Evolutionary conservation across 2,329 filamentous ascomycete species (phyloP).

Genomic region (Aspergillus luchuensis): DNA sequence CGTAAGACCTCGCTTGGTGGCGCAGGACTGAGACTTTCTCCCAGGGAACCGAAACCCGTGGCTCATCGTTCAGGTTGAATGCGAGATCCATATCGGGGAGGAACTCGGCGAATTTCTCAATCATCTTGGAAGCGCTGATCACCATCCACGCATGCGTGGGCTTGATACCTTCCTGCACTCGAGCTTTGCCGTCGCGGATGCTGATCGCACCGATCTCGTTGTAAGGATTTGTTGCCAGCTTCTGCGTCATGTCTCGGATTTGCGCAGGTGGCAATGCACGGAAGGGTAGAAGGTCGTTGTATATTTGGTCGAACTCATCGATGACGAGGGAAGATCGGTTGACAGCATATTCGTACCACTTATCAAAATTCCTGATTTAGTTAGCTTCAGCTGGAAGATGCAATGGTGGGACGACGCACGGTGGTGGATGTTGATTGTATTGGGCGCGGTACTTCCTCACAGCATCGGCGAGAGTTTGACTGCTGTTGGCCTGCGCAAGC

Average conservation of each 20-base stretch:
- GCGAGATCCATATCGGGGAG: constrained; percentile 66
- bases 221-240: constrained; percentile 55
- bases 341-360: constrained; percentile 61
- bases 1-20: constrained; percentile 27
- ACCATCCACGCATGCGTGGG: constrained; percentile 63
- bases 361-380: constrained; percentile 53
- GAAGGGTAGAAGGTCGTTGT: constrained; percentile 59
- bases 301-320: constrained; percentile 63
- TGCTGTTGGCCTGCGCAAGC: constrained; percentile 50
- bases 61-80: constrained; percentile 65
- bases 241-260: constrained; percentile 56
- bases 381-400: constrained; percentile 12
- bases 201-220: constrained; percentile 59
- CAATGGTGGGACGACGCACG: constrained; percentile 35
- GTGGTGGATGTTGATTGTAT: constrained; percentile 59
- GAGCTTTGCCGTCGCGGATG: constrained; percentile 56
- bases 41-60: constrained; percentile 58
- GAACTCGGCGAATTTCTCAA: constrained; percentile 55
- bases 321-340: constrained; percentile 55
- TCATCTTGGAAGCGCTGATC: constrained; percentile 56
- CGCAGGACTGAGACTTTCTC: constrained; percentile 43
- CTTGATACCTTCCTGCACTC: constrained; percentile 53
- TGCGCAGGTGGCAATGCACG: constrained; percentile 53
- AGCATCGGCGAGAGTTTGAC: constrained; percentile 52
- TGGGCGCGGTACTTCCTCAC: constrained; percentile 54